These are phyloP conservation scores for Paramecium caudatum DNA, from an alignment of 73 alveolate species.

Conservation along the genomic window DNA sequence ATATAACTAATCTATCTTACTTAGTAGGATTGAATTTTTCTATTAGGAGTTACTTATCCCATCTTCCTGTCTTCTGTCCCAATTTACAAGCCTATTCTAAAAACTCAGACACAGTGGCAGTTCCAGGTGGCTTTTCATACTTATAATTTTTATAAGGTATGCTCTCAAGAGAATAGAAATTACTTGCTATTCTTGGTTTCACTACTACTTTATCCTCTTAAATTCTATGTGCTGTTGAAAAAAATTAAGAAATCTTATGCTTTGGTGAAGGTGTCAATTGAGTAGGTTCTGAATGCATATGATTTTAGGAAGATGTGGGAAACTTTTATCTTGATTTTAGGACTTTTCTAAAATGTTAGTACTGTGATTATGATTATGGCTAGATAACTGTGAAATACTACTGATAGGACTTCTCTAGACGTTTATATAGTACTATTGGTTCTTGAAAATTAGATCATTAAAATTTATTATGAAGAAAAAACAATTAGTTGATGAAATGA, in stretches of 20 bases:
- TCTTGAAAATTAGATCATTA: slow-evolving; percentile 3
- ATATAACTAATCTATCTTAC: slow-evolving; percentile 14
- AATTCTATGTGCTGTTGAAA: not conserved
- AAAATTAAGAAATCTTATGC: not conserved
- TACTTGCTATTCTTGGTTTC: not conserved
- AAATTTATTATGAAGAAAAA: not conserved
- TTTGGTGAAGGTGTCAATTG: not conserved
- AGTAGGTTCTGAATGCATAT: slow-evolving; percentile 4
- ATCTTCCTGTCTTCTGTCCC: slow-evolving; percentile 10
- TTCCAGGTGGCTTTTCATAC: slow-evolving; percentile 56
- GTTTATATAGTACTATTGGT: slow-evolving; percentile 12
- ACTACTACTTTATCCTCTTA: not conserved
- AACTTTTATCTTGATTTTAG: slow-evolving; percentile 58
- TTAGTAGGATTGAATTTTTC: slow-evolving; percentile 1
- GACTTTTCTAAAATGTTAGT: slow-evolving; percentile 60
- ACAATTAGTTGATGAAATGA: slow-evolving; percentile 28
- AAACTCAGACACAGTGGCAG: not conserved
- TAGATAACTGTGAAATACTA: not conserved
- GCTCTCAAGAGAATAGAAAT: slow-evolving; percentile 4
- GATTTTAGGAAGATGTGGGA: slow-evolving; percentile 19
- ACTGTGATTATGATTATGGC: not conserved
- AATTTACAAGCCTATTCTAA: slow-evolving; percentile 4
- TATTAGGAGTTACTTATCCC: slow-evolving; percentile 1
- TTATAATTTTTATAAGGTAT: slow-evolving; percentile 58
- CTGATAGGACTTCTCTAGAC: not conserved